Evolutionary conservation across 2,329 filamentous ascomycete genomes (phyloP).

Genomic region (Colletotrichum sp.): DNA sequence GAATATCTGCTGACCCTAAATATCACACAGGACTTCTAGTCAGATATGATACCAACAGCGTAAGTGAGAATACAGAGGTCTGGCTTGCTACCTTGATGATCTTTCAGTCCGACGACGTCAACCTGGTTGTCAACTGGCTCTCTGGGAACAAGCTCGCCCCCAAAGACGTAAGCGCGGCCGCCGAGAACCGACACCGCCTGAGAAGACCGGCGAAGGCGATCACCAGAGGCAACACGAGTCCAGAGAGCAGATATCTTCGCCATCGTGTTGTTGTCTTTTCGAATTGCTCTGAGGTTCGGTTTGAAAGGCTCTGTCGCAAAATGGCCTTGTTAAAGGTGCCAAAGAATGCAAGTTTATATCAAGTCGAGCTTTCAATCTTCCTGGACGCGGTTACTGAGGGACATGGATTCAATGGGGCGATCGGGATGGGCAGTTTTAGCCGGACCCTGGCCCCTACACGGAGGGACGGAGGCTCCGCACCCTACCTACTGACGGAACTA

Average conservation of each 20-base stretch:
- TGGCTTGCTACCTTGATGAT: not conserved
- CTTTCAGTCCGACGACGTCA: constrained; percentile 40
- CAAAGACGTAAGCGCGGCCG: constrained; percentile 49
- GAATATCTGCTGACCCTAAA: not conserved
- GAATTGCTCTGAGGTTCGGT: not conserved
- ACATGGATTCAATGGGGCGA: not conserved
- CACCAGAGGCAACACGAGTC: constrained; percentile 27
- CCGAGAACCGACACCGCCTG: constrained; percentile 48
- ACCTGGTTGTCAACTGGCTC: constrained; percentile 56
- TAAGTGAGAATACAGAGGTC: not conserved
- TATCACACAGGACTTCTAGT: not conserved
- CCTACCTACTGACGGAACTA: not conserved
- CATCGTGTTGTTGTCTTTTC: not conserved
- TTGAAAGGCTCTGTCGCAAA: not conserved
- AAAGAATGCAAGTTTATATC: not conserved
- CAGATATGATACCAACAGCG: not conserved
- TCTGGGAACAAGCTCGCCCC: constrained; percentile 55
- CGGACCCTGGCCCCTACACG: not conserved
- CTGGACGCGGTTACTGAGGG: not conserved
- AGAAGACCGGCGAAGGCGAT: constrained; percentile 53
- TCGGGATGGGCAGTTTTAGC: not conserved
- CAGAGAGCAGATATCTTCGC: constrained; percentile 25
- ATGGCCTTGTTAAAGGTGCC: not conserved
- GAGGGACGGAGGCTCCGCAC: not conserved
- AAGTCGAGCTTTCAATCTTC: not conserved